Conservation (phyloP, 2,329 filamentous ascomycete genomes). For the Penicillium sumatraense region DNA sequence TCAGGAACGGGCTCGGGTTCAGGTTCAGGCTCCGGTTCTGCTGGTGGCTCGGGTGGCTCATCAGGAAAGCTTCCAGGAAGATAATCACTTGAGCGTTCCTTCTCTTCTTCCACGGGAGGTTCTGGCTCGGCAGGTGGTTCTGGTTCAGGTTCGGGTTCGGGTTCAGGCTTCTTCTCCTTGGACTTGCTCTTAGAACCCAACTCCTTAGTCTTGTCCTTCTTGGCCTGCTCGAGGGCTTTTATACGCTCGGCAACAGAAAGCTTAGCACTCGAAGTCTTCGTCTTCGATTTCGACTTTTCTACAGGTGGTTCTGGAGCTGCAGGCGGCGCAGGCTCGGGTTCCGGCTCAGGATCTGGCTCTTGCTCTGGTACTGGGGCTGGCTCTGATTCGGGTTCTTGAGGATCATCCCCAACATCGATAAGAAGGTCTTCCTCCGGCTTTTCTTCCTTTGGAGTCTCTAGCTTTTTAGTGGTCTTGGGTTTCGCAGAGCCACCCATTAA, state of each 20-base stretch:
- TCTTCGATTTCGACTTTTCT: constrained; percentile 41
- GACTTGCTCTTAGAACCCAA: constrained; percentile 44
- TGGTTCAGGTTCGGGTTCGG: constrained; percentile 30
- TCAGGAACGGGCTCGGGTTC: constrained; percentile 24
- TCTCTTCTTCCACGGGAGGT: constrained; percentile 34
- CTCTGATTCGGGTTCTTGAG: constrained; percentile 42
- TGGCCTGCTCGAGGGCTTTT: constrained; percentile 50
- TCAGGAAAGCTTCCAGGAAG: constrained; percentile 65
- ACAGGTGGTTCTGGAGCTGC: constrained; percentile 32
- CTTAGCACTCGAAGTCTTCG: constrained; percentile 41
- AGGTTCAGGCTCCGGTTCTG: constrained; percentile 20
- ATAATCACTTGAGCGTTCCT: constrained; percentile 44
- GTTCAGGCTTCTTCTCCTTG: constrained; percentile 25
- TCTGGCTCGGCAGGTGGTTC: constrained; percentile 25
- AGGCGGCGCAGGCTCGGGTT: constrained; percentile 24
- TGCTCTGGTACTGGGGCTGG: constrained; percentile 36
- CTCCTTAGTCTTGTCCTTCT: constrained; percentile 46
- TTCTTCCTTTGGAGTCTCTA: constrained; percentile 29
- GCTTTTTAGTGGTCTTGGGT: constrained; percentile 51
- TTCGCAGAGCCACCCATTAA: constrained; percentile 48
- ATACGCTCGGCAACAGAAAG: constrained; percentile 59
- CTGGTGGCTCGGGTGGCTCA: constrained; percentile 44
- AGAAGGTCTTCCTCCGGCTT: constrained; percentile 36
- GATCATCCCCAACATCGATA: constrained; percentile 42
- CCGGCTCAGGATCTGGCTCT: constrained; percentile 44